Percentiles rank a stretch among this genome's conserved stretches.
Conservation (phyloP, 2,329 filamentous ascomycete genomes). For the Myriosclerotinia curreyana region DNA sequence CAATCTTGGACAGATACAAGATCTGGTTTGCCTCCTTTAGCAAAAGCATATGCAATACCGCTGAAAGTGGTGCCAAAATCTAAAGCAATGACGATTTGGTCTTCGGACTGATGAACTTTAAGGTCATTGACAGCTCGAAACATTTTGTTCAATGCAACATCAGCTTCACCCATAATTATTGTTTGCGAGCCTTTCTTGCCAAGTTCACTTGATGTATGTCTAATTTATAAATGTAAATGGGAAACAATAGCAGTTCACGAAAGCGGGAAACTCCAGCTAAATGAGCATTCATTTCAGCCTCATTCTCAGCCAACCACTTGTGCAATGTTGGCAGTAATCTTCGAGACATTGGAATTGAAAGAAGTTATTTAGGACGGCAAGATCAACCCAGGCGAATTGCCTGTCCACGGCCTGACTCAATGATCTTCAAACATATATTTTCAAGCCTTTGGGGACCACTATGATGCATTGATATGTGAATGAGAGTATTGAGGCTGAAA, state of each 20-base stretch:
- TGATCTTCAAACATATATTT: neutral
- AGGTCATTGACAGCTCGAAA: neutral
- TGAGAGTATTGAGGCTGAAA: neutral
- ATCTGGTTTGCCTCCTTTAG: conserved; percentile 16
- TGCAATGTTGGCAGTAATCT: neutral
- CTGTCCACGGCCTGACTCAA: neutral
- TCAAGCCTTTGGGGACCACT: neutral
- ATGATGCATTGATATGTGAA: neutral
- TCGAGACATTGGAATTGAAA: neutral
- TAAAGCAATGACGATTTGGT: conserved; percentile 26
- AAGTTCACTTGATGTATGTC: neutral
- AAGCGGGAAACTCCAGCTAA: neutral
- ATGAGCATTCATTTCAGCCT: neutral
- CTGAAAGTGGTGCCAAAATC: conserved; percentile 31
- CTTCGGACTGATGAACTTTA: conserved; percentile 13
- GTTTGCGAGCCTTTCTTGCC: neutral
- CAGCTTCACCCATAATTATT: neutral
- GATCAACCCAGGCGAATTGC: neutral
- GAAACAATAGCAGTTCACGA: neutral
- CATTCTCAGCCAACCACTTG: neutral
- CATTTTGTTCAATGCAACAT: neutral
- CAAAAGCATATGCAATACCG: conserved; percentile 28
- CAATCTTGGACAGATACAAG: conserved; percentile 25
- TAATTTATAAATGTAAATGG: neutral
- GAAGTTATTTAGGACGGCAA: neutral